phyloP scores from a whole-genome alignment of 768 basidiomycete species.

The Goffeauzyma gilvescens region DNA sequence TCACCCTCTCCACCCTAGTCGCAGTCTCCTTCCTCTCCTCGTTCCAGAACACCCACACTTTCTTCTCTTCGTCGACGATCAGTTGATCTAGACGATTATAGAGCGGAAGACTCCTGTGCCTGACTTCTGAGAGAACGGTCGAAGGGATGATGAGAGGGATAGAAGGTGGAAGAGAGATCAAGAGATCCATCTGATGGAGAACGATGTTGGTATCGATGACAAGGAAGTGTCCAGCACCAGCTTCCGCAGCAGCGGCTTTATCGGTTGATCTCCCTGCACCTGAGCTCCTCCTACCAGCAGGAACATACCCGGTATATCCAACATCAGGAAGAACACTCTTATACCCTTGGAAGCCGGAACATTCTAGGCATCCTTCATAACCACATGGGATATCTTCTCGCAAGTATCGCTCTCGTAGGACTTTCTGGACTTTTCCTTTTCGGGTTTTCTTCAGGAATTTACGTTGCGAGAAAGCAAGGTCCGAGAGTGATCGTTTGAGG shows the following conservation, averaged over 20 bases:
- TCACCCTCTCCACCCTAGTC: slow-evolving; percentile 9
- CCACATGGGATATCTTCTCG: slow-evolving; percentile 82
- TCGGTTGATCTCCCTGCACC: slow-evolving; percentile 12
- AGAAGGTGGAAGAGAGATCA: slow-evolving; percentile 56
- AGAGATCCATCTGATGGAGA: slow-evolving; percentile 84
- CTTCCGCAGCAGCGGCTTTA: no score
- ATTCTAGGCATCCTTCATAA: slow-evolving; percentile 47
- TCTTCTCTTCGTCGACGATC: slow-evolving; percentile 46
- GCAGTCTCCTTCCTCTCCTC: slow-evolving; percentile 41
- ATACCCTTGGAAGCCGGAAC: slow-evolving; percentile 35
- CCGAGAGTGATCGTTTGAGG: slow-evolving; percentile 28
- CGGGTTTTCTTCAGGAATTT: slow-evolving; percentile 96
- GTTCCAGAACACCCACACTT: slow-evolving; percentile 35
- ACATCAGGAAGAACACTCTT: slow-evolving; percentile 41
- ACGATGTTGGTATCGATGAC: slow-evolving; percentile 92
- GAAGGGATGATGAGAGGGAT: slow-evolving; percentile 77
- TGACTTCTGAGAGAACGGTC: slow-evolving; percentile 88
- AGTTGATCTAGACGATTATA: slow-evolving; percentile 80
- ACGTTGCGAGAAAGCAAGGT: slow-evolving; percentile 42
- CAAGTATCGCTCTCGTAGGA: slow-evolving; percentile 81
- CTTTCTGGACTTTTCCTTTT: slow-evolving; percentile 85
- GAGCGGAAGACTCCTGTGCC: slow-evolving; percentile 77
- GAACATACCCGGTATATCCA: slow-evolving; percentile 46
- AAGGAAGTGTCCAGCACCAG: slow-evolving; percentile 50
- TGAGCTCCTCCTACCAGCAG: no score